A percentile compares a stretch with the other conserved stretches of the same genome.
Evolutionary conservation across 2,329 filamentous ascomycete species (phyloP).

Genomic region (Lachnellula hyalina): DNA sequence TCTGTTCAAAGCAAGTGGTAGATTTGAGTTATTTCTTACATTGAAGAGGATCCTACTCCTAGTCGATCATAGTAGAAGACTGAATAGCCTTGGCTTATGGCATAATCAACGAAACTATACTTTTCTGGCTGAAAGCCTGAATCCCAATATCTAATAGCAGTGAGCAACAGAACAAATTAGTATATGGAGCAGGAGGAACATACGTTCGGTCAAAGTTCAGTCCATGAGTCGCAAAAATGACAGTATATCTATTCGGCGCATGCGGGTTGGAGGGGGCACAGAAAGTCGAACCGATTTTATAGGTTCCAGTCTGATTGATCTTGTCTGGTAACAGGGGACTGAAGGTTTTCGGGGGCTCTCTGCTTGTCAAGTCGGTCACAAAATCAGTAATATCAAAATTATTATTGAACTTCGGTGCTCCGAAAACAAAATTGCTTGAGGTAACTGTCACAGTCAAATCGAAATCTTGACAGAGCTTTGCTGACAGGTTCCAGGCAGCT

Average conservation of each 20-base stretch:
- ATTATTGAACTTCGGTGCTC: not conserved
- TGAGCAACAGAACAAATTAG: not conserved
- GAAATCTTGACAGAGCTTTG: not conserved
- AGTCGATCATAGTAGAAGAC: constrained; percentile 34
- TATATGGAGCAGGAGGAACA: not conserved
- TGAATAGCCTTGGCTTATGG: constrained; percentile 29
- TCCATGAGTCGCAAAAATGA: not conserved
- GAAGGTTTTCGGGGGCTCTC: not conserved
- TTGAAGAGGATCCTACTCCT: constrained; percentile 28
- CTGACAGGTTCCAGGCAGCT: not conserved
- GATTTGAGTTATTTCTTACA: not conserved
- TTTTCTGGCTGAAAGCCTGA: constrained; percentile 20
- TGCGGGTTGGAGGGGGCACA: not conserved
- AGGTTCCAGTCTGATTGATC: not conserved
- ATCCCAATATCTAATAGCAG: constrained; percentile 29
- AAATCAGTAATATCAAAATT: constrained; percentile 7
- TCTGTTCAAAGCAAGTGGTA: not conserved
- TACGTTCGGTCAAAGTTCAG: not conserved
- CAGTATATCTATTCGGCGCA: not conserved
- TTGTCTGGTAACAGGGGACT: not conserved
- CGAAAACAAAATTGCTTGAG: not conserved
- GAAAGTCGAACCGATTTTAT: constrained; percentile 1
- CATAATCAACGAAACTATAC: constrained; percentile 33
- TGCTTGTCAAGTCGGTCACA: not conserved
- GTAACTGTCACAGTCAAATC: constrained; percentile 1